Conservation (phyloP, 768 basidiomycete species). For the Hydnomerulius pinastri region DNA sequence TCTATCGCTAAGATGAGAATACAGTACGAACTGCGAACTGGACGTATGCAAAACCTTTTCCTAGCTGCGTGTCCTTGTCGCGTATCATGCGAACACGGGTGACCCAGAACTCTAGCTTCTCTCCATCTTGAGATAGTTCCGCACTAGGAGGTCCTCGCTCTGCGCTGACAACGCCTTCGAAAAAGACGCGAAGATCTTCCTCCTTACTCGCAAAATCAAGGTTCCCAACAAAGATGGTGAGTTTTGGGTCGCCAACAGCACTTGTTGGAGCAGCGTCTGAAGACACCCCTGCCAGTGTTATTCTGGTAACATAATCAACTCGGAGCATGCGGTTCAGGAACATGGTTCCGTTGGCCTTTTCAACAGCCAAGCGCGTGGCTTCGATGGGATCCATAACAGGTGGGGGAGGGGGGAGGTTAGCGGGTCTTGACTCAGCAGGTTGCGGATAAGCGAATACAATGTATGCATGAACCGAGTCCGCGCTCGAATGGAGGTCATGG, state of each 20-base stretch:
- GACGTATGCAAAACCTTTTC: conserved; percentile 95
- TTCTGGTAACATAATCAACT: conserved; percentile 64
- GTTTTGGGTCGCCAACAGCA: conserved; percentile 64
- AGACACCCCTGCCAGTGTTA: conserved; percentile 20
- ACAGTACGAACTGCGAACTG: conserved; percentile 65
- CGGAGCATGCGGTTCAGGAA: conserved; percentile 82
- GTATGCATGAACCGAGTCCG: conserved; percentile 83
- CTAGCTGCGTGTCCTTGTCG: conserved; percentile 89
- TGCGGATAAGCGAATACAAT: conserved; percentile 81
- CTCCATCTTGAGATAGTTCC: conserved; percentile 28
- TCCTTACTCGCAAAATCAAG: conserved; percentile 92
- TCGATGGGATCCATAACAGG: conserved; percentile 65
- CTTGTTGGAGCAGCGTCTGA: conserved; percentile 23
- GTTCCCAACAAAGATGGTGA: conserved; percentile 88
- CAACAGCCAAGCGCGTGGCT: conserved; percentile 61
- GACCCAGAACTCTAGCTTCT: conserved; percentile 62
- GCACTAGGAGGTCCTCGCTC: conserved; percentile 64
- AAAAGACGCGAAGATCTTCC: conserved; percentile 84
- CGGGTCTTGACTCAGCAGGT: conserved; percentile 40
- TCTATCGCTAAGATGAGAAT: background rate
- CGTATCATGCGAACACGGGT: conserved; percentile 84
- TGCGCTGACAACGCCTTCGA: conserved; percentile 71
- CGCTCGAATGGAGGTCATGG: conserved; percentile 81
- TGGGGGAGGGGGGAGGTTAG: conserved; percentile 53
- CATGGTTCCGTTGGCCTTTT: conserved; percentile 61